These are phyloP conservation scores for Oemleria cerasiformis DNA, from an alignment of 306 rosid species.

Conservation along the genomic window DNA sequence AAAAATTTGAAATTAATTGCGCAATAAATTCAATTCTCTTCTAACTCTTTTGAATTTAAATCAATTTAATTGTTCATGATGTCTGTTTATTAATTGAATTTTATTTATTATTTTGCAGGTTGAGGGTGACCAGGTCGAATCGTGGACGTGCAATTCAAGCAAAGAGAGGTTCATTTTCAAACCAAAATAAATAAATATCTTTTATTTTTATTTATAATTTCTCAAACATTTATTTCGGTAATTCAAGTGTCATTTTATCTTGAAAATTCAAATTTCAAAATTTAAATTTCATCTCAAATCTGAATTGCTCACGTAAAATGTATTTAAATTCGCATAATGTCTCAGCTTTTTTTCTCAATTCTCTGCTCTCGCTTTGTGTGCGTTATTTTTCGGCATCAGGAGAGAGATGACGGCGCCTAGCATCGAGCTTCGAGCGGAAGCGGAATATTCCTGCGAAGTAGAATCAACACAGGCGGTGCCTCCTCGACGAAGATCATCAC, in stretches of 20 bases:
- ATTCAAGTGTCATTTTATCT: constrained; percentile 2
- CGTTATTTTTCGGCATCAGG: constrained; percentile 35
- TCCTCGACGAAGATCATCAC: constrained; percentile 23
- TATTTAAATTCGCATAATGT: constrained; percentile 22
- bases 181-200: not conserved
- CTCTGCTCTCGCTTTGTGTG: constrained; percentile 9
- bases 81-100: constrained; percentile 32
- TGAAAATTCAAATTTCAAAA: constrained; percentile 38
- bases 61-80: constrained; percentile 18
- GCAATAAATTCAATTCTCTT: constrained; percentile 21
- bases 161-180: constrained; percentile 49
- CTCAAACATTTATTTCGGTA: not conserved
- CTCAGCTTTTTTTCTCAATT: constrained; percentile 20
- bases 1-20: not conserved
- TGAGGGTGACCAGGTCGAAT: constrained; percentile 65
- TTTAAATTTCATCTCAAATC: constrained; percentile 8
- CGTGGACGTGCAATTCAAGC: constrained; percentile 51
- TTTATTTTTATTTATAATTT: not conserved
- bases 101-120: constrained; percentile 40
- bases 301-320: not conserved
- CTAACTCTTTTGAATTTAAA: not conserved
- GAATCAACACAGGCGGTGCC: constrained; percentile 42
- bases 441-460: constrained; percentile 31
- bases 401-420: constrained; percentile 56
- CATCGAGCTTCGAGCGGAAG: constrained; percentile 30